Evolutionary conservation across 805 yeast species (phyloP), one percentile per base, ranked within the genome.

Genomic region (Alloascoidea hylecoeti): DNA sequence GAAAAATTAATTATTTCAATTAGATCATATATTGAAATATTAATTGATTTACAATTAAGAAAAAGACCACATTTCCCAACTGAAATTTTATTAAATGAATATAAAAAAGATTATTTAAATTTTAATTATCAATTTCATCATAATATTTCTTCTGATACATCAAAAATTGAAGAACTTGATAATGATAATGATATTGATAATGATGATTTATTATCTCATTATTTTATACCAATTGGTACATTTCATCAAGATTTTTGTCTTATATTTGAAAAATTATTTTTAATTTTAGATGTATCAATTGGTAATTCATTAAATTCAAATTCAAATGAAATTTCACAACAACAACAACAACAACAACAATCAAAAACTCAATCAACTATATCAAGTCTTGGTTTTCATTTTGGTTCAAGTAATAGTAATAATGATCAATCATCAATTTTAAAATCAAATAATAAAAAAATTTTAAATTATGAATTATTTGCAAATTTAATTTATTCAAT

Each of bases 41-140:
- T 88, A 27, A 67, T 71, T 39, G 94, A 83, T 42, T 67, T 64
- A 38, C 70, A 70, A 39, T 42, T 60, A 3, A 63, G 68, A 9
- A 73, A 69, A 34, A 61, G 72, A 39, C 96, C 96, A 0, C 65
- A 66, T 1, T 89, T 85, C 54, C 96, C 95, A 17, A 61, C 72
- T 2, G 68, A 64, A 33, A 61, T 63, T 1, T n/a, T n/a, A n/a
- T n/a, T n/a, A n/a, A n/a, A n/a, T n/a, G n/a, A n/a, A n/a, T n/a
- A n/a, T n/a, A n/a, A n/a, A n/a, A n/a, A n/a, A n/a, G n/a, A n/a
- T n/a, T n/a, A n/a, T n/a, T n/a, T n/a, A n/a, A n/a, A n/a, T n/a
- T n/a, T n/a, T n/a, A n/a, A n/a, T n/a, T n/a, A n/a, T n/a, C n/a
- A n/a, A n/a, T n/a, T n/a, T n/a, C n/a, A n/a, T n/a, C n/a, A n/a